Evolutionary conservation across 2,329 filamentous ascomycete species (phyloP).

Genomic region (Xylaria sp.): DNA sequence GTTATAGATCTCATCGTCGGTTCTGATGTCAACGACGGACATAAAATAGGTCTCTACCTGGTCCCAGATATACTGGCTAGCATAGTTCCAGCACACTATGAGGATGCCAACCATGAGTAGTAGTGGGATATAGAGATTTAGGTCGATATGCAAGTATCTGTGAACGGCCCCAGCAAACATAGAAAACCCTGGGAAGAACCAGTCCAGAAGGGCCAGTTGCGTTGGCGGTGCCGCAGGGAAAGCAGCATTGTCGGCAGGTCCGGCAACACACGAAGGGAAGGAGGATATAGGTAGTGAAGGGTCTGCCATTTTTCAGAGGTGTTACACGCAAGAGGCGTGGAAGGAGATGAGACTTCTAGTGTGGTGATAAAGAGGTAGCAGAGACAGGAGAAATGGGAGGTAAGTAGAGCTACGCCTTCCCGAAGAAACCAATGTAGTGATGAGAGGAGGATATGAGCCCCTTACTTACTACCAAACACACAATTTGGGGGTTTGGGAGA

Average conservation of each 20-base stretch:
- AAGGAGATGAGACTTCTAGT: neutral
- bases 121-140: constrained; percentile 71
- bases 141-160: constrained; percentile 69
- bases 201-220: constrained; percentile 66
- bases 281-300: constrained; percentile 27
- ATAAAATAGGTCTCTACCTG: constrained; percentile 67
- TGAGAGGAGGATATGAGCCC: neutral
- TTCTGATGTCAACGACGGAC: constrained; percentile 73
- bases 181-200: constrained; percentile 74
- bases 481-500: neutral
- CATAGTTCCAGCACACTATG: constrained; percentile 64
- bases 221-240: constrained; percentile 42
- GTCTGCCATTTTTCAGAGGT: constrained; percentile 40
- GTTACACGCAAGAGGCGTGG: neutral
- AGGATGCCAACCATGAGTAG: constrained; percentile 63
- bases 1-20: constrained; percentile 78
- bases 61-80: constrained; percentile 60
- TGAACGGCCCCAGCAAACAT: constrained; percentile 64
- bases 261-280: constrained; percentile 10
- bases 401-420: constrained; percentile 8
- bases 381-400: neutral
- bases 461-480: constrained; percentile 2
- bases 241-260: constrained; percentile 11
- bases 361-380: neutral
- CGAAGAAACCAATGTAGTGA: neutral